Evolutionary conservation across 768 basidiomycete genomes (phyloP), one percentile per base, ranked within the genome.

Genomic region (Agrocybe praecox): DNA sequence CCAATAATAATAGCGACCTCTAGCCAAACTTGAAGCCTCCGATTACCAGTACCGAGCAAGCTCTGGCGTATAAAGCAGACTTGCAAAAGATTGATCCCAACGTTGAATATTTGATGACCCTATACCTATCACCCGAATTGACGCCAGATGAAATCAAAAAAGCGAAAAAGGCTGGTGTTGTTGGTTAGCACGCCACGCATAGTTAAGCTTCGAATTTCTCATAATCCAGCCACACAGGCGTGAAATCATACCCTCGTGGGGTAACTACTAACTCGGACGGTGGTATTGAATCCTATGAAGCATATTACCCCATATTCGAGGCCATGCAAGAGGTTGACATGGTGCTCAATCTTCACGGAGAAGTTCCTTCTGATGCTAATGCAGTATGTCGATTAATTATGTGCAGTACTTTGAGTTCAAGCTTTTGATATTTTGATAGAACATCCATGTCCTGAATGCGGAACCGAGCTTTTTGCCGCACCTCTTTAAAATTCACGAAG

Each of bases 241-340:
- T 99, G 63, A 98, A 99, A 74, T 95, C 92, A 15, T 99, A 99
- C 71, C 97, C 97, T 47, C 82, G 92, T 58, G 97, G 97, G 10
- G 96, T 99, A 3, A 99, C 97, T 21, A 99, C 97, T 33, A 96
- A 98, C 71, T 96, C 93, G 12, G 93, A 95, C 56, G 88, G 92
- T 32, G 97, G 97, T 7, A 96, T 98, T 62, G 96, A 98, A 70
- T 93, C 93, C 14, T 98, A 98, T 64, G 91, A 92, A 64, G 80
- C 83, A 1, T 99, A 96, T 69, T 97, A 98, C 72, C 89, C 90
- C 18, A 84, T 97, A 29, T 98, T 99, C 68, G 86, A 86, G 64
- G 91, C 87, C 34, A 98, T 98, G 96, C 87, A 98, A 74, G 87
- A 92, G 66, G 88, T 86, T 23, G 92, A 87, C 67, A 89, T 99